Percentiles rank a stretch among this genome's conserved stretches.
Conservation (phyloP, 129 eudicot species). For the Flaveria trinervia region DNA sequence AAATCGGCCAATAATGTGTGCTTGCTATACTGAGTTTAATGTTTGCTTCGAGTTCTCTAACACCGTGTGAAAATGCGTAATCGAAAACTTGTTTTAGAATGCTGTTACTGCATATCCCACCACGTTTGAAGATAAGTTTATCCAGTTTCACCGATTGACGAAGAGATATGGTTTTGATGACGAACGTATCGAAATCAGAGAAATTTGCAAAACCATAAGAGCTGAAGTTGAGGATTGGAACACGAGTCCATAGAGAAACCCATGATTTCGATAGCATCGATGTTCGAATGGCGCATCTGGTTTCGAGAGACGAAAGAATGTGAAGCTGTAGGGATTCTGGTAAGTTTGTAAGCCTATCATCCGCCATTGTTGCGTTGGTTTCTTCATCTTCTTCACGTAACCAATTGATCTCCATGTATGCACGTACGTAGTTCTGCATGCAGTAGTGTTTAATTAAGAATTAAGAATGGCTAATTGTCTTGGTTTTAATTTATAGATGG, state of each 20-base stretch:
- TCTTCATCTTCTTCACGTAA: neutral
- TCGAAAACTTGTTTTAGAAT: neutral
- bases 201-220: neutral
- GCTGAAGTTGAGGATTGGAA: neutral
- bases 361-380: neutral
- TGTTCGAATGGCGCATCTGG: neutral
- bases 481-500: too few relatives aligned
- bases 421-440: too few relatives aligned
- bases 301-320: neutral
- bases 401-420: too few relatives aligned
- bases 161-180: neutral
- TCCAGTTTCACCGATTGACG: neutral
- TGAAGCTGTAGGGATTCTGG: neutral
- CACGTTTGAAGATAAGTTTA: neutral
- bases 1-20: neutral
- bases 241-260: neutral
- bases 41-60: neutral
- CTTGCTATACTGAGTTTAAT: neutral
- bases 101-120: neutral
- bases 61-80: conserved; percentile 19
- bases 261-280: neutral
- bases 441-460: too few relatives aligned
- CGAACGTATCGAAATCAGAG: neutral
- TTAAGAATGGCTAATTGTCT: too few relatives aligned
- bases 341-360: neutral